Conservation (phyloP, 2,329 filamentous ascomycete genomes). For the Tolypocladium album region DNA sequence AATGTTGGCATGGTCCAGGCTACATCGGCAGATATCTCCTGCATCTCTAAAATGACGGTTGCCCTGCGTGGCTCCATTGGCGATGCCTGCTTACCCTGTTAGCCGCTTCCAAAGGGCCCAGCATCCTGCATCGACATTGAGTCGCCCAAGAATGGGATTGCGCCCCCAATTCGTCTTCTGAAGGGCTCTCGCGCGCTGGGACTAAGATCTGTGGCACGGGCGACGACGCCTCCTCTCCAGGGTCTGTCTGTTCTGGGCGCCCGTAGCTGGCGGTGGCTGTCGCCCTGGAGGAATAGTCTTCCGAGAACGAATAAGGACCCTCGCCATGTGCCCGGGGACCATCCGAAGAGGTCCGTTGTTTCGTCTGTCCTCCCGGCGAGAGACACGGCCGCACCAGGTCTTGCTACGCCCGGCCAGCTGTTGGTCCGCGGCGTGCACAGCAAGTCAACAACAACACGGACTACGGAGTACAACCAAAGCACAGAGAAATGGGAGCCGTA, state of each 20-base stretch:
- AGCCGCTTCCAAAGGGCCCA: conserved; percentile 1
- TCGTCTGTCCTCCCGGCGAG: neutral
- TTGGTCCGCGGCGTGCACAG: neutral
- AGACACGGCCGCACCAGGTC: neutral
- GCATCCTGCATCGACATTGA: neutral
- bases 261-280: neutral
- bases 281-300: neutral
- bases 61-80: conserved; percentile 3
- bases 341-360: neutral
- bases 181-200: neutral
- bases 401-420: neutral
- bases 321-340: neutral
- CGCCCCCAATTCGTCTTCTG: neutral
- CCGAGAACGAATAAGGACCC: neutral
- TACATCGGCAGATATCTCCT: neutral
- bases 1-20: neutral
- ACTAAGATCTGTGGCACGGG: neutral
- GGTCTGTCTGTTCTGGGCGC: neutral
- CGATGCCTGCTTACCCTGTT: conserved; percentile 1
- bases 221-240: neutral
- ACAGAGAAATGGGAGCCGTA: neutral
- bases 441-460: neutral
- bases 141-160: neutral
- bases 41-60: neutral
- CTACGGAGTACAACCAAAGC: no score